These are phyloP conservation scores for Mycena floridula DNA, from an alignment of 768 basidiomycete species.

Conservation along the genomic window DNA sequence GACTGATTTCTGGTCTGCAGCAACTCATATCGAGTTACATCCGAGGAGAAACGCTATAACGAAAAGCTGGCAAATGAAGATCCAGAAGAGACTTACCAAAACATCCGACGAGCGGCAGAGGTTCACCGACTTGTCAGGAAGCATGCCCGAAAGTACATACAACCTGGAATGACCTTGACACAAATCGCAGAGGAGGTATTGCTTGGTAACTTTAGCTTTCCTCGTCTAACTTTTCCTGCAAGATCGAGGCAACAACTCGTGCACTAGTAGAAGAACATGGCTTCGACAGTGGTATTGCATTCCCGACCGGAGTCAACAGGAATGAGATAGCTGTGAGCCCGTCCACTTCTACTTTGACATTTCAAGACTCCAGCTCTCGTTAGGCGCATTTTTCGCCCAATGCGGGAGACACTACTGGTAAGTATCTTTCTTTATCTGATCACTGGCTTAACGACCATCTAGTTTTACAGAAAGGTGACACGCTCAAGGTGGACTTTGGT, in stretches of 20 bases:
- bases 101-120: constrained; percentile 90
- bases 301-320: constrained; percentile 94
- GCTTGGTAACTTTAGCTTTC: too few species aligned
- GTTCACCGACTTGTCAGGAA: constrained; percentile 90
- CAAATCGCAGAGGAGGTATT: constrained; percentile 88
- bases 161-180: constrained; percentile 90
- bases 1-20: constrained; percentile 32
- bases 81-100: constrained; percentile 79
- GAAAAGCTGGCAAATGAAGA: constrained; percentile 77
- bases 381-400: constrained; percentile 98
- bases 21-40: constrained; percentile 82
- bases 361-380: constrained; percentile 27
- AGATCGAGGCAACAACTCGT: too few species aligned
- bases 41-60: constrained; percentile 82
- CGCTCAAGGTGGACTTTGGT: constrained; percentile 95
- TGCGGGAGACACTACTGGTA: constrained; percentile 80
- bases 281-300: constrained; percentile 82
- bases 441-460: constrained; percentile 3
- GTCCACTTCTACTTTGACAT: background rate
- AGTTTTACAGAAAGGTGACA: constrained; percentile 82
- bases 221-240: too few species aligned
- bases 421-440: constrained; percentile 18
- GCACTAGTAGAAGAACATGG: constrained; percentile 92
- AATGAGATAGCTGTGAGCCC: too few species aligned
- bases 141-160: constrained; percentile 76